phyloP scores from a whole-genome alignment of 495 filamentous ascomycete genomes.

The Neurospora sp. region DNA sequence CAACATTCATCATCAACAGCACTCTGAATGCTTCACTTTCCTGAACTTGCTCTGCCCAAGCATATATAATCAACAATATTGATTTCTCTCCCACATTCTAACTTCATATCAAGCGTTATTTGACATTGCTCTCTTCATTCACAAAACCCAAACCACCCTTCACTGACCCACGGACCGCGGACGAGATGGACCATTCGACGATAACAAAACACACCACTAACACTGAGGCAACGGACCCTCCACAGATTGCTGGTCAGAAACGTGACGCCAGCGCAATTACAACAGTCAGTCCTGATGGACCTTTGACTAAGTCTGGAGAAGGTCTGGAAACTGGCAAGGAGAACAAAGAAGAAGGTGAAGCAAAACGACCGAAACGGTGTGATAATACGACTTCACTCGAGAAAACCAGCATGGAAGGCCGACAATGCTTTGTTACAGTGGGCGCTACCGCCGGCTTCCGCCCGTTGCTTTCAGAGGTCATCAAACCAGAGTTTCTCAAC shows the following conservation, averaged over 20 bases:
- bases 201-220: not conserved
- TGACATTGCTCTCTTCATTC: not conserved
- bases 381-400: not conserved
- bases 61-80: not conserved
- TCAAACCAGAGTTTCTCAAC: constrained; percentile 49
- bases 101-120: not conserved
- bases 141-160: not conserved
- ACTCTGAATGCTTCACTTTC: not conserved
- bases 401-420: not conserved
- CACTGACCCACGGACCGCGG: not conserved
- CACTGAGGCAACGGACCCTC: not conserved
- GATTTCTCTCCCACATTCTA: not conserved
- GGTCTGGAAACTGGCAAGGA: not conserved
- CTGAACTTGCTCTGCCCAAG: not conserved
- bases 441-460: constrained; percentile 85
- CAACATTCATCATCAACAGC: not conserved
- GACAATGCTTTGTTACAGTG: constrained; percentile 62
- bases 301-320: not conserved
- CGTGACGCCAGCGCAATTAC: not conserved
- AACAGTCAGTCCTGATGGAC: not conserved
- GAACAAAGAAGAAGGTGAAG: not conserved
- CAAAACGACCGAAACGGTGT: not conserved
- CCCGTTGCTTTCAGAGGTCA: constrained; percentile 54
- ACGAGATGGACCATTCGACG: not conserved
- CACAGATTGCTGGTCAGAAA: not conserved